These are phyloP conservation scores for Populus tremula DNA, from an alignment of 345 rosid genomes.

Conservation along the genomic window DNA sequence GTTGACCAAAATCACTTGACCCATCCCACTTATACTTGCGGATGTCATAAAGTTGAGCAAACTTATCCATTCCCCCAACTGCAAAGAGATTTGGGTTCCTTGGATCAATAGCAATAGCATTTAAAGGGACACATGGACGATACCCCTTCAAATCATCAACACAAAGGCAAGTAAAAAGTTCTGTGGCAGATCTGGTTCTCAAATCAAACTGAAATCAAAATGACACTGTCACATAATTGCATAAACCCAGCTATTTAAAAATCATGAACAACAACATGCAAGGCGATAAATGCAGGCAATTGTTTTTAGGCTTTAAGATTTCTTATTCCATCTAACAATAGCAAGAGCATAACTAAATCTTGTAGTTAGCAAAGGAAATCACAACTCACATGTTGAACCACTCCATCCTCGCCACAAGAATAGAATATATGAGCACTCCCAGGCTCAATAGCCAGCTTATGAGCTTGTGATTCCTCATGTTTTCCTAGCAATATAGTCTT, in stretches of 20 bases:
- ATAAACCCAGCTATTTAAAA: constrained; percentile 3
- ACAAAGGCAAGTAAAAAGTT: constrained; percentile 67
- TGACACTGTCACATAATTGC: constrained; percentile 9
- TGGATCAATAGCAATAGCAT: constrained; percentile 77
- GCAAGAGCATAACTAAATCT: neutral
- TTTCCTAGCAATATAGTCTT: constrained; percentile 50
- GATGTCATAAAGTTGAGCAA: constrained; percentile 75
- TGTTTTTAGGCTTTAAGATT: constrained; percentile 1
- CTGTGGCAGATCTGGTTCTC: constrained; percentile 54
- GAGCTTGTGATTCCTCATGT: constrained; percentile 60
- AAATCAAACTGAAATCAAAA: constrained; percentile 75
- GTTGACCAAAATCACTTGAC: constrained; percentile 50
- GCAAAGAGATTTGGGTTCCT: constrained; percentile 75
- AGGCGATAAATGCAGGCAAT: neutral
- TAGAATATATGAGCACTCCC: constrained; percentile 80
- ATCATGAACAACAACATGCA: neutral
- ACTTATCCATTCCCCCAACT: constrained; percentile 78
- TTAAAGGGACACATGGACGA: constrained; percentile 43
- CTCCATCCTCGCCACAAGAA: constrained; percentile 91
- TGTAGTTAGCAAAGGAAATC: constrained; percentile 2
- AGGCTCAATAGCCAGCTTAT: constrained; percentile 84
- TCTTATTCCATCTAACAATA: neutral
- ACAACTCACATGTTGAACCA: constrained; percentile 80
- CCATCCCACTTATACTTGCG: constrained; percentile 64
- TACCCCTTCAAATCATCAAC: constrained; percentile 34